Percentiles rank a stretch among this genome's conserved stretches.
Conservation (phyloP, 768 basidiomycete genomes). For the Mycena galopus region DNA sequence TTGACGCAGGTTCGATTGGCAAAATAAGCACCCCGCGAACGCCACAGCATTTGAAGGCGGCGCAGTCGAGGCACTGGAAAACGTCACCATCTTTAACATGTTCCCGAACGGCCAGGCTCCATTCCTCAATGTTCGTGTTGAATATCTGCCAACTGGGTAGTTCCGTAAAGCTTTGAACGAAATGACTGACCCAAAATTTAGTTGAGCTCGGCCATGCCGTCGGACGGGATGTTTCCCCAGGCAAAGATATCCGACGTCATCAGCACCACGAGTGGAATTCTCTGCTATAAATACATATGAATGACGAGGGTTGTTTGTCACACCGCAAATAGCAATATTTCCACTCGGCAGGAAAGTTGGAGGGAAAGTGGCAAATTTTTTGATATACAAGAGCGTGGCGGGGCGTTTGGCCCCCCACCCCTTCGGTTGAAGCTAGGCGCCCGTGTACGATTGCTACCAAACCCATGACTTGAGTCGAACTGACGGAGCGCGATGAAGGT, state of each 20-base stretch:
- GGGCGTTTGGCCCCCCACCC: too few species aligned
- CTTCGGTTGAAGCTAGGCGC: too few species aligned
- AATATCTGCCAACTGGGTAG: too few species aligned
- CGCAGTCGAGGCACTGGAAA: constrained; percentile 43
- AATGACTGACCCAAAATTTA: background rate
- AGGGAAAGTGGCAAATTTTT: too few species aligned
- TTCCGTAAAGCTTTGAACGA: too few species aligned
- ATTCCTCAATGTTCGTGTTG: constrained; percentile 6
- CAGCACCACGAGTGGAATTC: background rate
- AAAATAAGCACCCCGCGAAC: constrained; percentile 40
- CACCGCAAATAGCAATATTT: too few species aligned
- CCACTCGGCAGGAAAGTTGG: too few species aligned
- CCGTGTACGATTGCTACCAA: too few species aligned
- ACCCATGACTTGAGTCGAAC: too few species aligned
- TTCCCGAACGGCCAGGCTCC: constrained; percentile 21
- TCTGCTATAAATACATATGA: constrained; percentile 11
- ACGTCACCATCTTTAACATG: constrained; percentile 37
- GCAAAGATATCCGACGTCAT: background rate
- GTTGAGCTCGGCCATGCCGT: constrained; percentile 42
- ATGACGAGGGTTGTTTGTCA: background rate
- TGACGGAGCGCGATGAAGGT: too few species aligned
- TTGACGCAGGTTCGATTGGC: constrained; percentile 49
- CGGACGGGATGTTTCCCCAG: background rate
- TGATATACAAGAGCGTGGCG: too few species aligned
- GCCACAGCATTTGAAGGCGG: constrained; percentile 47